Evolutionary conservation across 805 yeast genomes (phyloP), one percentile per base, ranked within the genome.

Genomic region (Tanozyma kutaoensis): DNA sequence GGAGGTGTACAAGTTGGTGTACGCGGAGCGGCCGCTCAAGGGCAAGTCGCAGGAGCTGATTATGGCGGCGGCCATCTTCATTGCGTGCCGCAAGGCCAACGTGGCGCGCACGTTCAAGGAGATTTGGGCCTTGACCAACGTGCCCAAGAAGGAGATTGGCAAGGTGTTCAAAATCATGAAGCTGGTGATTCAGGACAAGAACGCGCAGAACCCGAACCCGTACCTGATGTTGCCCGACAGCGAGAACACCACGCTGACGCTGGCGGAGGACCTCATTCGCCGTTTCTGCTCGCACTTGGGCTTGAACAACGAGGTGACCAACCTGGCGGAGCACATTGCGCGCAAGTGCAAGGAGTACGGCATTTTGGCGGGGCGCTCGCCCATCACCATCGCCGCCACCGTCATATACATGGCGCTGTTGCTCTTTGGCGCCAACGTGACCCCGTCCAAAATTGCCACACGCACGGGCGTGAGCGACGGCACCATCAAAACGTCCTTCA

Each of bases 391-490:
- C 45, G 96, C 97, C 0, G 97, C 97, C 6, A 93, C 96, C 1
- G 93, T 91, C 4, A 88, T 91, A 26, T 91, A 88, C 55, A 76
- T 91, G 80, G 81, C 95, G 5, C 79, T 88, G 4, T 59, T 81
- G n/a, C 57, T 91, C n/a, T 86, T 86, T 48, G 79, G 79, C 24
- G 75, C 76, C 20, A 78, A 73, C 27, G 60, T 82, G 20, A 62
- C 79, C 3, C 86, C 95, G 1, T 56, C 77, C 2, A 78, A 72
- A 43, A 88, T 91, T 30, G 81, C 94, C 9, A 95, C 84, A 39
- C 80, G 80, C 41, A 72, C 95, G 12, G 97, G 95, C 40, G 97
- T 91, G 12, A 80, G 94, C 43, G 98, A 91, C 48, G 96, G 97
- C 39, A 91, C 98, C 1, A 86, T 91, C 42, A 84, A 91, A 51